Conservation (phyloP, 805 yeast genomes). For the Priceomyces castillae region DNA sequence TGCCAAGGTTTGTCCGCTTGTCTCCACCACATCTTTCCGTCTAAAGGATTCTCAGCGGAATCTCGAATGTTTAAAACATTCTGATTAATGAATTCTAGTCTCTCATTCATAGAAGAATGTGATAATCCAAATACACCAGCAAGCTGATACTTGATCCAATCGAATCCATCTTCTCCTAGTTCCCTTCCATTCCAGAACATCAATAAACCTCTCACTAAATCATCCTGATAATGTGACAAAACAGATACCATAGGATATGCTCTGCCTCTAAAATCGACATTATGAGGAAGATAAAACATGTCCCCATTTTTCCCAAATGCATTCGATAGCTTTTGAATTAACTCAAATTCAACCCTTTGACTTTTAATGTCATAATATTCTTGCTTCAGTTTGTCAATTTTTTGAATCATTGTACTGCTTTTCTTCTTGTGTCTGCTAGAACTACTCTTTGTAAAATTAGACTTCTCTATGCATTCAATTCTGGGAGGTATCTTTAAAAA, state of each 20-base stretch:
- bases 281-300: constrained; percentile 35
- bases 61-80: constrained; percentile 20
- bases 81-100: constrained; percentile 24
- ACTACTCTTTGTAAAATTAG: no score
- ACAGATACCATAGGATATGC: constrained; percentile 38
- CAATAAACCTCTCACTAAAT: constrained; percentile 29
- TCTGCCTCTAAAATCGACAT: constrained; percentile 34
- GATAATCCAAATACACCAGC: constrained; percentile 33
- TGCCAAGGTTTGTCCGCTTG: constrained; percentile 42
- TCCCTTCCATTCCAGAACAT: constrained; percentile 38
- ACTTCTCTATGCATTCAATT: constrained; percentile 2
- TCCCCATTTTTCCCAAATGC: constrained; percentile 32
- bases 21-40: constrained; percentile 33
- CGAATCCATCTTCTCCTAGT: constrained; percentile 32
- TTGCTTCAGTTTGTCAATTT: constrained; percentile 2
- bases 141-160: constrained; percentile 40
- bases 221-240: constrained; percentile 36
- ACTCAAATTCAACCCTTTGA: constrained; percentile 18
- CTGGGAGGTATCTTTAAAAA: constrained; percentile 27
- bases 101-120: constrained; percentile 23
- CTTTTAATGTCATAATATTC: constrained; percentile 13
- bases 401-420: not conserved
- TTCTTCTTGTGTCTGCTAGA: no score
- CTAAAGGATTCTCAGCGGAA: constrained; percentile 28
- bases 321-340: constrained; percentile 20